phyloP scores from a whole-genome alignment of 768 basidiomycete genomes.

The Sarcodon sp. region DNA sequence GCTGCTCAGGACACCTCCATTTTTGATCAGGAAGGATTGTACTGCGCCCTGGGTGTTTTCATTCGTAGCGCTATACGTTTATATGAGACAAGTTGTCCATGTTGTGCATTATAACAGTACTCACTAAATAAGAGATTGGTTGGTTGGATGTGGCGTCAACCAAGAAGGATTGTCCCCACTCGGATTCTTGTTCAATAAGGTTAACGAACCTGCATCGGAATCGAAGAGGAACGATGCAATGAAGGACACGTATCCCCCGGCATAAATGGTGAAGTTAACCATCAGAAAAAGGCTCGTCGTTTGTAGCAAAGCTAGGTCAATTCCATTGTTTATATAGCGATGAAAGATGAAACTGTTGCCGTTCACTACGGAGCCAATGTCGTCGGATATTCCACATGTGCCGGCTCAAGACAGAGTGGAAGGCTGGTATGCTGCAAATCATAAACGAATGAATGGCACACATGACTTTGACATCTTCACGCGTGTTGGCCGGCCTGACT shows the following conservation, averaged over 20 bases:
- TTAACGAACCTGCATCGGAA: slow-evolving; percentile 31
- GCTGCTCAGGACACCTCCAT: slow-evolving; percentile 29
- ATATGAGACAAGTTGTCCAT: not conserved
- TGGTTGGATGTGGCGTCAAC: slow-evolving; percentile 43
- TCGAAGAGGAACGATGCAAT: slow-evolving; percentile 55
- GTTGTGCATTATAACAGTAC: slow-evolving; percentile 11
- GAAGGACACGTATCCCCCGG: slow-evolving; percentile 49
- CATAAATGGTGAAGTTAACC: slow-evolving; percentile 58
- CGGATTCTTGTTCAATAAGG: slow-evolving; percentile 32
- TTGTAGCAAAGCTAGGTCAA: too few species aligned
- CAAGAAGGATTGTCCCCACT: slow-evolving; percentile 45
- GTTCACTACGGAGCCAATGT: too few species aligned
- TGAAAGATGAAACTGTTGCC: too few species aligned
- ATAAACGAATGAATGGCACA: too few species aligned
- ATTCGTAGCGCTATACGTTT: slow-evolving; percentile 38
- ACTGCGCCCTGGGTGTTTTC: slow-evolving; percentile 30
- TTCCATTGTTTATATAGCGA: too few species aligned
- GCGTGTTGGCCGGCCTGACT: too few species aligned
- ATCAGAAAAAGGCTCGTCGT: slow-evolving; percentile 16
- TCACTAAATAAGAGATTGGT: slow-evolving; percentile 49
- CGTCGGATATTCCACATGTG: too few species aligned
- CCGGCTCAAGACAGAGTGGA: too few species aligned
- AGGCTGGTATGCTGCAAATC: too few species aligned
- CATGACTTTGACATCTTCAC: too few species aligned
- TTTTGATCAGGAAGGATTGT: slow-evolving; percentile 41